Evolutionary conservation across 2,329 filamentous ascomycete genomes (phyloP).

Genomic region (Lasiodiplodia theobromae): DNA sequence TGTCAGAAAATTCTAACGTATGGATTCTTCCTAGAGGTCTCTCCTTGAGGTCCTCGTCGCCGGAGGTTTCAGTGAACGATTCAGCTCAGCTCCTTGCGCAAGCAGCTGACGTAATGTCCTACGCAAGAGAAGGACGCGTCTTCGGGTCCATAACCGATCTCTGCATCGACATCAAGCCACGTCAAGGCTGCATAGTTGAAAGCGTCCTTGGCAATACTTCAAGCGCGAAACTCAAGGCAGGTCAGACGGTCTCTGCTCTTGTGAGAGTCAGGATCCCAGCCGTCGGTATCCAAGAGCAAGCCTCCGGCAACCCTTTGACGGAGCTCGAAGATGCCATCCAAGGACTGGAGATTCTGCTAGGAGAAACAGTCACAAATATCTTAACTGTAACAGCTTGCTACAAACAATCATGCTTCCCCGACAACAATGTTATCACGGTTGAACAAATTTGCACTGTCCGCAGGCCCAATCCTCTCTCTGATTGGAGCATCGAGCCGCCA

Average conservation of each 20-base stretch:
- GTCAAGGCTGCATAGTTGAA: constrained; percentile 25
- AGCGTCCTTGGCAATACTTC: constrained; percentile 28
- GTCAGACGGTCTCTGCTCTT: constrained; percentile 30
- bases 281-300: not conserved
- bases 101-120: constrained; percentile 15
- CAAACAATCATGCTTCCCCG: constrained; percentile 42
- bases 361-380: constrained; percentile 31
- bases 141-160: constrained; percentile 30
- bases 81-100: constrained; percentile 12
- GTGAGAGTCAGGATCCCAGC: constrained; percentile 30
- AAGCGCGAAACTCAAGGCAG: constrained; percentile 23
- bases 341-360: constrained; percentile 34
- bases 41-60: not conserved
- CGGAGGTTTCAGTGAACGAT: constrained; percentile 10
- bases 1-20: not conserved
- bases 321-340: constrained; percentile 25
- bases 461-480: constrained; percentile 41
- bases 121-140: constrained; percentile 19
- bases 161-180: constrained; percentile 26
- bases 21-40: constrained; percentile 17
- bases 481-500: constrained; percentile 38
- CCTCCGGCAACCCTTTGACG: not conserved
- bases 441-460: constrained; percentile 39
- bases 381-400: constrained; percentile 41
- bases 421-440: constrained; percentile 40